These are phyloP conservation scores for Wickerhamomyces tratensis DNA, from an alignment of 805 yeast species.

Conservation along the genomic window DNA sequence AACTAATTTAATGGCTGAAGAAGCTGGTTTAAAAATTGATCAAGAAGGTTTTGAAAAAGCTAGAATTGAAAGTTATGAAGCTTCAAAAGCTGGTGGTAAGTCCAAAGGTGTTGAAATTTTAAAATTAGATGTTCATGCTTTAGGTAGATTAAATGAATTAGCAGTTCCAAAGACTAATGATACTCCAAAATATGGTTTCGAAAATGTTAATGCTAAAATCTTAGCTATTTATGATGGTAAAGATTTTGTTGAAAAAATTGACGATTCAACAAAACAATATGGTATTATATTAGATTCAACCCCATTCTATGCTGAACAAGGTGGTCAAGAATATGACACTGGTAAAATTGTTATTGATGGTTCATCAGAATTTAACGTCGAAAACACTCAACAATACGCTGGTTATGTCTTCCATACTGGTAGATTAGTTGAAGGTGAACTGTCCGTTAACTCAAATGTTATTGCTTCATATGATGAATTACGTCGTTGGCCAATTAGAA, in stretches of 20 bases:
- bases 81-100: constrained; percentile 82
- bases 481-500: constrained; percentile 93
- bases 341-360: constrained; percentile 92
- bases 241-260: constrained; percentile 43
- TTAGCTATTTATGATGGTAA: constrained; percentile 64
- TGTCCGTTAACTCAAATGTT: constrained; percentile 58
- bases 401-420: constrained; percentile 98
- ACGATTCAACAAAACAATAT: constrained; percentile 39
- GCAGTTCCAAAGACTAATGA: constrained; percentile 78
- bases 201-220: constrained; percentile 58
- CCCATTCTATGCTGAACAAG: constrained; percentile 96
- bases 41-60: constrained; percentile 90
- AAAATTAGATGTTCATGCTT: constrained; percentile 86
- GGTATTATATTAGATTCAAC: constrained; percentile 86
- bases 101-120: constrained; percentile 48
- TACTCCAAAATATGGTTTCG: constrained; percentile 61
- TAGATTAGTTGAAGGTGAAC: constrained; percentile 61
- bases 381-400: constrained; percentile 84
- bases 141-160: constrained; percentile 59
- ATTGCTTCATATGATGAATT: constrained; percentile 86
- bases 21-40: constrained; percentile 86
- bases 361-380: constrained; percentile 76
- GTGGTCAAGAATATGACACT: constrained; percentile 97
- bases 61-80: constrained; percentile 81
- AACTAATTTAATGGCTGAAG: constrained; percentile 98